Conservation (phyloP, 306 rosid species). For the Citrullus colocynthis region DNA sequence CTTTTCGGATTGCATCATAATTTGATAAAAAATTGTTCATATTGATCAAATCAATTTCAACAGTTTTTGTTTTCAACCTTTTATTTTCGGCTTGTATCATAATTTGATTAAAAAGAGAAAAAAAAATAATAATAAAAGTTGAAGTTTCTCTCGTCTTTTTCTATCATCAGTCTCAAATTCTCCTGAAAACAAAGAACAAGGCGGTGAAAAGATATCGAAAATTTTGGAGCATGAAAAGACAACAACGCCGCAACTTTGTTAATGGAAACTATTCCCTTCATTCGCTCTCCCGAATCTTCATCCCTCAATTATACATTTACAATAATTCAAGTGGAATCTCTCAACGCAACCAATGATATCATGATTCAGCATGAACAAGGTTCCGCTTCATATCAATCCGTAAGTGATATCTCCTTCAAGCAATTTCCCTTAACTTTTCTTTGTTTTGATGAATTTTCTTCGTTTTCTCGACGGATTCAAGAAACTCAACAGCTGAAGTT, state of each 20-base stretch:
- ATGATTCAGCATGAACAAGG: not conserved
- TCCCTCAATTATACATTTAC: not conserved
- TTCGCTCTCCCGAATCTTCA: not conserved
- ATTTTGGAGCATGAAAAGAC: not conserved
- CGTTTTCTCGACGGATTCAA: not conserved
- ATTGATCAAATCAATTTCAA: too few relatives aligned
- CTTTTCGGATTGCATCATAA: not conserved
- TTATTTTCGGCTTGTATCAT: not conserved
- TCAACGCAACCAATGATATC: not conserved
- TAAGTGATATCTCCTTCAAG: not conserved
- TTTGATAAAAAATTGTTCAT: not conserved
- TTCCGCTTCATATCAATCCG: not conserved
- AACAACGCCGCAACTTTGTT: not conserved
- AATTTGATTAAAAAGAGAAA: not conserved
- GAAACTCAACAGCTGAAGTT: constrained; percentile 22
- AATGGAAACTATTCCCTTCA: not conserved
- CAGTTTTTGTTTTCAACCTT: not conserved
- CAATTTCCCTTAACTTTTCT: not conserved
- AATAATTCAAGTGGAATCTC: constrained; percentile 1
- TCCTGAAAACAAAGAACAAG: not conserved
- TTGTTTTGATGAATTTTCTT: not conserved
- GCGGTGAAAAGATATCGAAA: not conserved
- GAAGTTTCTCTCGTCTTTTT: not conserved
- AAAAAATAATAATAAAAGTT: not conserved
- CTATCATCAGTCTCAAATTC: not conserved